Conservation (phyloP, 2,329 filamentous ascomycete species). For the Coleophoma cylindrospora region DNA sequence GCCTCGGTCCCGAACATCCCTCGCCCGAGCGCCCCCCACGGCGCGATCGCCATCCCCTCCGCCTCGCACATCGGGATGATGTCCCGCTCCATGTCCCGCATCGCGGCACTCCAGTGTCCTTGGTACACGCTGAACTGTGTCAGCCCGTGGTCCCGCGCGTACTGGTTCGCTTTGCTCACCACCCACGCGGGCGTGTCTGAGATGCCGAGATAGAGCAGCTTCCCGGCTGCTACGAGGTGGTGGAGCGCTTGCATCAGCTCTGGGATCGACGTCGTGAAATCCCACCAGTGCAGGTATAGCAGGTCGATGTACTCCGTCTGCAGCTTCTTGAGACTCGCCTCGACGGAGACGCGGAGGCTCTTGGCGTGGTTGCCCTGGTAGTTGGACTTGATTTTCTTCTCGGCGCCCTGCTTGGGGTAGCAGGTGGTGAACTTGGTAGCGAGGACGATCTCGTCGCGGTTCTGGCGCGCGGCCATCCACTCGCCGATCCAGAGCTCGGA, state of each 20-base stretch:
- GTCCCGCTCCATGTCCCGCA: conserved; percentile 57
- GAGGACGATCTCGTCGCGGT: conserved; percentile 45
- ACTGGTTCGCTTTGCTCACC: conserved; percentile 58
- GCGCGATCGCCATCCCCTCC: conserved; percentile 49
- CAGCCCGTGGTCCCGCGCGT: conserved; percentile 60
- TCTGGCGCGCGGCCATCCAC: conserved; percentile 44
- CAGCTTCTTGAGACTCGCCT: conserved; percentile 41
- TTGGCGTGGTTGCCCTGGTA: conserved; percentile 13
- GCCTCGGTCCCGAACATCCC: conserved; percentile 41
- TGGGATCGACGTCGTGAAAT: conserved; percentile 53
- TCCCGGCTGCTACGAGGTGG: conserved; percentile 49
- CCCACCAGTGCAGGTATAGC: conserved; percentile 32
- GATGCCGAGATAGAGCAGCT: conserved; percentile 62
- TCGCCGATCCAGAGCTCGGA: conserved; percentile 53
- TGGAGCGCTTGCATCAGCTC: conserved; percentile 65
- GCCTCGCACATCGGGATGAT: conserved; percentile 52
- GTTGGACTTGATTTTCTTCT: conserved; percentile 9
- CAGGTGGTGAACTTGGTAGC: conserved; percentile 46
- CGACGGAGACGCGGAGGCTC: conserved; percentile 6
- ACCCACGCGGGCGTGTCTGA: conserved; percentile 66
- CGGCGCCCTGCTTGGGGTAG: conserved; percentile 16
- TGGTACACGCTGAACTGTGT: conserved; percentile 65
- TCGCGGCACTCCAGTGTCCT: conserved; percentile 54
- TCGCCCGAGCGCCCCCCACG: conserved; percentile 45
- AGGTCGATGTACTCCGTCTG: conserved; percentile 66